A percentile compares a stretch with the other conserved stretches of the same genome.
Conservation (phyloP, 208 protist species). For the Leptomonas seymouri region DNA sequence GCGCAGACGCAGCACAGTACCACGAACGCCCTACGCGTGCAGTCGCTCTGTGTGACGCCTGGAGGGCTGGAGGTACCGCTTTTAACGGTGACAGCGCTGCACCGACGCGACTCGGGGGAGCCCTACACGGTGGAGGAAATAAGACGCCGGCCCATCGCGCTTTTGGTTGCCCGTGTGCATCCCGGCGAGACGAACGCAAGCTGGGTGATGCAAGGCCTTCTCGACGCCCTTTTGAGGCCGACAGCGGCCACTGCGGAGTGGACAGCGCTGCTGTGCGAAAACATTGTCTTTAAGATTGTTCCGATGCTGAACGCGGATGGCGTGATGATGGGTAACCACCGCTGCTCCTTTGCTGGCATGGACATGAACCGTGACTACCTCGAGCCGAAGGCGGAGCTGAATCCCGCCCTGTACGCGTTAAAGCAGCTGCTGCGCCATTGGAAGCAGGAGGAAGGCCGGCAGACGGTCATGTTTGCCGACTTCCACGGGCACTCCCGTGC, state of each 20-base stretch:
- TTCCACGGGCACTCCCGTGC: conserved; percentile 96
- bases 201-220: conserved; percentile 96
- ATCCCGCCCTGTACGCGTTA: conserved; percentile 87
- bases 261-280: conserved; percentile 48
- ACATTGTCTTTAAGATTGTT: conserved; percentile 95
- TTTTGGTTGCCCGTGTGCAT: conserved; percentile 96
- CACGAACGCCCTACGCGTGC: conserved; percentile 18
- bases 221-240: conserved; percentile 79
- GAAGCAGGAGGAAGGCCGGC: conserved; percentile 59
- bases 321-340: conserved; percentile 97
- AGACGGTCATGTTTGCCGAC: conserved; percentile 91
- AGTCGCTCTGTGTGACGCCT: conserved; percentile 87
- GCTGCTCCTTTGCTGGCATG: conserved; percentile 92
- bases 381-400: conserved; percentile 54
- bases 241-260: conserved; percentile 9
- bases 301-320: conserved; percentile 99
- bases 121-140: conserved; percentile 52
- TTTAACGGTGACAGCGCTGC: conserved; percentile 89
- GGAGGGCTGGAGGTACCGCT: conserved; percentile 89
- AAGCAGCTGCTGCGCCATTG: conserved; percentile 82
- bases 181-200: conserved; percentile 97
- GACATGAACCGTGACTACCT: conserved; percentile 97
- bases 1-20: background rate
- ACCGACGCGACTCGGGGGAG: conserved; percentile 10
- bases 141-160: conserved; percentile 60